Evolutionary conservation across 2,329 filamentous ascomycete species (phyloP).

Genomic region (Hymenoscyphus infarciens): DNA sequence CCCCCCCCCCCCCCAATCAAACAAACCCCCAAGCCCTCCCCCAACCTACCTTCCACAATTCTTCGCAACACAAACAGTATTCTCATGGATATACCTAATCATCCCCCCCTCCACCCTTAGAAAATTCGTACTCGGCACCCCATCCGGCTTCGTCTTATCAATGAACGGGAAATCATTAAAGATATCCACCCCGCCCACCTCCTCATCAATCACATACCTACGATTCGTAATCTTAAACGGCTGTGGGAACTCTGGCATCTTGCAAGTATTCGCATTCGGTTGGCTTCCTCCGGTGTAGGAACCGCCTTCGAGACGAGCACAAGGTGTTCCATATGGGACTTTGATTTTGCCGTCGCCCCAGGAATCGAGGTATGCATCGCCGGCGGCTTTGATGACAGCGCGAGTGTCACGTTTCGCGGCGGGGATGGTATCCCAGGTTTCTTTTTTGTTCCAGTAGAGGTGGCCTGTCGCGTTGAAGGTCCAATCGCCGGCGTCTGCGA

Average conservation of each 20-base stretch:
- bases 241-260: constrained; percentile 7
- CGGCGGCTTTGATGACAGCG: constrained; percentile 15
- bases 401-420: constrained; percentile 11
- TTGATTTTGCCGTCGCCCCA: constrained; percentile 12
- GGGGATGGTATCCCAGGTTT: constrained; percentile 17
- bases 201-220: constrained; percentile 13
- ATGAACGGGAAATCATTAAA: constrained; percentile 15
- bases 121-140: constrained; percentile 11
- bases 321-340: constrained; percentile 14
- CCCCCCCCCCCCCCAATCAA: no score
- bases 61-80: constrained; percentile 10
- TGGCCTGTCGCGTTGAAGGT: constrained; percentile 18
- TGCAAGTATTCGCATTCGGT: constrained; percentile 11
- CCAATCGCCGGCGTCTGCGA: constrained; percentile 20
- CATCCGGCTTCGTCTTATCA: constrained; percentile 9
- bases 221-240: constrained; percentile 11
- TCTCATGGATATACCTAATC: constrained; percentile 16
- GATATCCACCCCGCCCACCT: constrained; percentile 10
- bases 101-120: constrained; percentile 12
- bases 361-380: constrained; percentile 17
- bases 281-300: constrained; percentile 7
- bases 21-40: no score
- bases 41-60: constrained; percentile 9
- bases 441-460: constrained; percentile 11
- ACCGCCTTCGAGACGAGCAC: constrained; percentile 15